phyloP scores from a whole-genome alignment of 768 basidiomycete species.

The Termitomyces sp. region DNA sequence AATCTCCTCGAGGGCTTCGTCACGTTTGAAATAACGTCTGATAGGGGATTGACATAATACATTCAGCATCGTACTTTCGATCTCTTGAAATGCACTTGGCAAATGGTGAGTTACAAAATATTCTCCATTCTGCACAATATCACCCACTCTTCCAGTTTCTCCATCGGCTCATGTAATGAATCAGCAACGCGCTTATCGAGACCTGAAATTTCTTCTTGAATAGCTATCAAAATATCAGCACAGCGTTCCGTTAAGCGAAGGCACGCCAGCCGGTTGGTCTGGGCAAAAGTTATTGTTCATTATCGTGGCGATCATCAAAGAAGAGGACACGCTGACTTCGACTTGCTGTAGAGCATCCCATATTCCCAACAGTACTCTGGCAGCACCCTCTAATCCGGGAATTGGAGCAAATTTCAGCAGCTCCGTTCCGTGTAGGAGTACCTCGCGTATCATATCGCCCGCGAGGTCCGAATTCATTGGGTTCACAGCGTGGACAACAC shows the following conservation, averaged over 20 bases:
- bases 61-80: constrained; percentile 46
- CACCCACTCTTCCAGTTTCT: constrained; percentile 42
- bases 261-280: constrained; percentile 68
- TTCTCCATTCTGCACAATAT: neutral
- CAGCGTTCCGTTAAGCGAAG: constrained; percentile 69
- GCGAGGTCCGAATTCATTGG: constrained; percentile 29
- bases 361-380: constrained; percentile 46
- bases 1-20: constrained; percentile 57
- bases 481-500: constrained; percentile 24
- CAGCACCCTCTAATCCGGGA: constrained; percentile 45
- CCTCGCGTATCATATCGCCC: constrained; percentile 30
- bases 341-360: constrained; percentile 59
- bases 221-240: constrained; percentile 54
- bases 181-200: constrained; percentile 43
- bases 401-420: constrained; percentile 43
- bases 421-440: constrained; percentile 26
- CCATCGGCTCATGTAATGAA: constrained; percentile 46
- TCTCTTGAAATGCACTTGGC: constrained; percentile 33
- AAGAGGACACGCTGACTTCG: constrained; percentile 38
- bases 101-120: neutral
- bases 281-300: neutral
- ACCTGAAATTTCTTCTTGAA: constrained; percentile 52
- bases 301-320: neutral
- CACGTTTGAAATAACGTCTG: constrained; percentile 69
- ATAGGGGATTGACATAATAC: constrained; percentile 63